phyloP scores from a whole-genome alignment of 345 rosid species.

The Salix caprea region DNA sequence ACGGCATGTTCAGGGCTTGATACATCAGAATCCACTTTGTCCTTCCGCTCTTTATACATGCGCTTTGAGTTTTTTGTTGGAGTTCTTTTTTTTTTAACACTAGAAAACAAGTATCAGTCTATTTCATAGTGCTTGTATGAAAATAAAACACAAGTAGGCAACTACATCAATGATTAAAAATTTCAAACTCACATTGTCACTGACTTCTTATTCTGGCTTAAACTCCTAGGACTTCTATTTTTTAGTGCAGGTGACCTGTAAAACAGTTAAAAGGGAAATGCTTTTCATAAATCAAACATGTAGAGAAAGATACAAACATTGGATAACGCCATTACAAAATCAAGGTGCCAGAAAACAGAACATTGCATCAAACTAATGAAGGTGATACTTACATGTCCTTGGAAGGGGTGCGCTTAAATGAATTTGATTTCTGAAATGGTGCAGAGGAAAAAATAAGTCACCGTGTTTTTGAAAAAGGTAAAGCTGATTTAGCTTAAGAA shows the following conservation, averaged over 20 bases:
- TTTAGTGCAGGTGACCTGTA: slow-evolving; percentile 55
- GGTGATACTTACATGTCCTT: slow-evolving; percentile 47
- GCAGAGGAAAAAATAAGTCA: slow-evolving; percentile 16
- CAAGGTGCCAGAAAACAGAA: background rate
- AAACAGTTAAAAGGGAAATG: slow-evolving; percentile 8
- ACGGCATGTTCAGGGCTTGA: slow-evolving; percentile 35
- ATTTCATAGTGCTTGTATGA: slow-evolving; percentile 1
- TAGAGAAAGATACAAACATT: slow-evolving; percentile 1
- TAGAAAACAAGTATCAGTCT: slow-evolving; percentile 21
- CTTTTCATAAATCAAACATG: background rate
- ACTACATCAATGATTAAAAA: slow-evolving; percentile 4
- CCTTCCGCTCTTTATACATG: slow-evolving; percentile 34
- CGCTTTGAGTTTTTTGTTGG: slow-evolving; percentile 60
- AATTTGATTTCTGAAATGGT: slow-evolving; percentile 52
- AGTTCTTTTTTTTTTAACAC: slow-evolving; percentile 78
- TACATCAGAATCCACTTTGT: slow-evolving; percentile 40
- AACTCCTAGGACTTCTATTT: slow-evolving; percentile 34
- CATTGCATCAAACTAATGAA: background rate
- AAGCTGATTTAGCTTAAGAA: slow-evolving; percentile 4
- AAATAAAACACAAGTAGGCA: slow-evolving; percentile 2
- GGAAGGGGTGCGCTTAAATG: slow-evolving; percentile 35
- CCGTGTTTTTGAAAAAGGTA: slow-evolving; percentile 1
- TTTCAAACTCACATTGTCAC: slow-evolving; percentile 45
- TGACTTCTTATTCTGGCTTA: slow-evolving; percentile 41
- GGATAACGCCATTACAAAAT: background rate